Percentiles rank a stretch among this genome's conserved stretches.
Conservation (phyloP, 441 rosid species). For the Eutrema salsugineum region DNA sequence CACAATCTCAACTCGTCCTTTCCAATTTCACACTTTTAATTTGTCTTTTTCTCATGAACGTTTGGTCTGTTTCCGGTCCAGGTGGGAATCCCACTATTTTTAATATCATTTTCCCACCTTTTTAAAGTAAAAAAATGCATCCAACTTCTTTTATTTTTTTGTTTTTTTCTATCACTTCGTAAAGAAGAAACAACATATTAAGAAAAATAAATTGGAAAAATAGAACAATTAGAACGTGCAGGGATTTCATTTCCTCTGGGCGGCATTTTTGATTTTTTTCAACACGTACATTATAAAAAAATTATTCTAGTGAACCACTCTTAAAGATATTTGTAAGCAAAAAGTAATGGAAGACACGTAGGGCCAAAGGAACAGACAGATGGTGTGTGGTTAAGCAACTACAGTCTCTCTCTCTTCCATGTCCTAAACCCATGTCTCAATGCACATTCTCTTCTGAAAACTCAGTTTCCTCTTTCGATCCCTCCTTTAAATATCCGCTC, state of each 20-base stretch:
- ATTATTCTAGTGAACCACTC: conserved; percentile 9
- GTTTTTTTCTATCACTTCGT: background rate
- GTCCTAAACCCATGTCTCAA: conserved; percentile 29
- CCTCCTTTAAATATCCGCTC: conserved; percentile 7
- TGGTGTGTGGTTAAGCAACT: conserved; percentile 21
- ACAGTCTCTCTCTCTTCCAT: conserved; percentile 16
- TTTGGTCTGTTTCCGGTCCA: conserved; percentile 11
- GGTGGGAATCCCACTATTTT: conserved; percentile 5
- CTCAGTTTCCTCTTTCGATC: background rate
- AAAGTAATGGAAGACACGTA: conserved; percentile 33
- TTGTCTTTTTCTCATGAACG: conserved; percentile 19
- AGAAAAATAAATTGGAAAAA: background rate
- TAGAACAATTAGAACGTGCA: conserved; percentile 1
- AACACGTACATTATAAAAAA: conserved; percentile 5
- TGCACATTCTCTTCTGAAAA: conserved; percentile 17
- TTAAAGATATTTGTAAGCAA: conserved; percentile 17
- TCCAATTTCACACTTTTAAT: conserved; percentile 11
- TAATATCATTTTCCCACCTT: background rate
- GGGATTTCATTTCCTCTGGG: background rate
- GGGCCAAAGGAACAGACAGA: conserved; percentile 29
- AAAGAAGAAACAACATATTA: background rate
- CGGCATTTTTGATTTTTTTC: conserved; percentile 18
- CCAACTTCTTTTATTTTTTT: background rate
- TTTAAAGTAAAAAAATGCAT: background rate
- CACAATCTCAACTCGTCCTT: conserved; percentile 25